Base-by-base conservation (phyloP, 2,329 filamentous ascomycete species). In the Pseudopithomyces chartarum region DNA sequence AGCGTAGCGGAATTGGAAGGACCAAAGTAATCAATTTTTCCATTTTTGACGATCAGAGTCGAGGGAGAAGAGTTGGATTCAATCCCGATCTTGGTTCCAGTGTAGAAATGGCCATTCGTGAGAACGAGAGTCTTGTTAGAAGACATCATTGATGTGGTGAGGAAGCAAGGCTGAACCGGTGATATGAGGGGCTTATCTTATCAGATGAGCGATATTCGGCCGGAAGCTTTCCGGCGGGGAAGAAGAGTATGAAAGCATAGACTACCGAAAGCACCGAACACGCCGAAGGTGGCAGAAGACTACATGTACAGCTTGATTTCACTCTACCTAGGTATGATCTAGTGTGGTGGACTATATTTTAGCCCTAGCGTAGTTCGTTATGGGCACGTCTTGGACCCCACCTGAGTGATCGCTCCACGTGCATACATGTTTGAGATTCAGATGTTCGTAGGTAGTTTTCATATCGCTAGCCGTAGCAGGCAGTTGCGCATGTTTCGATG, bases 11-110 rank as follows among this genome's bases (percentile, higher is more conserved):
- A 52, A 20, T 66, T 42, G 0, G 58, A 40, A 11, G 55, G 3
- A 8, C 80, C 80, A 33, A 82, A 70, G 58, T 80, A 75, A 8
- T 63, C 59, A 46, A 82, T 81, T 17, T 64, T 73, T 33, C 74
- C 78, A 52, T 76, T 67, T 57, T 74, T 61, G 17, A 81, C 65
- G 13, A 81, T 66, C 68, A 82, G 75, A 10, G 68, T 63, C 10
- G 76, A 60, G 23, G 57, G 50, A n/a, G 58, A 42, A 2, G 56
- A 32, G 12, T 36, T 20, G 1, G 61, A 45, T 7, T 48, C n/a
- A 10, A n/a, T 48, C 6, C 13, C 3, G 20, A 7, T 40, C 8
- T n/a, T 10, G 38, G 15, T 40, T 19, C 54, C 54, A 1, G 57
- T 55, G 52, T 70, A 73, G 46, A 73, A 59, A 3, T 57, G 66